Percentiles rank a stretch among this genome's conserved stretches.
Conservation (phyloP, 306 rosid species). For the peach (Prunus persica) region Prunus_persica_NCBIv2 NC_034013.1:15577001-15577500, state of each 20-base stretch:
- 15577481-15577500: background rate
- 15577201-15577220: background rate
- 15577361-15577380: background rate
- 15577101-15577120: background rate
- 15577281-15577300: background rate
- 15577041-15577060: background rate
- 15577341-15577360: background rate
- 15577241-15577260: no score
- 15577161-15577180: background rate
- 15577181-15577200: background rate
- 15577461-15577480: background rate
- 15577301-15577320: background rate
- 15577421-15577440: background rate
- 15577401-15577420: background rate
- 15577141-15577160: background rate
- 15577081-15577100: background rate
- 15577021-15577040: no score
- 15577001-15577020: no score
- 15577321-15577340: background rate
- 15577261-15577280: background rate
- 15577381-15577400: no score
- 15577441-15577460: background rate
- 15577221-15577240: background rate
- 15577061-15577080: background rate
- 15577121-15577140: background rate